Percentiles rank a stretch among this genome's conserved stretches.
Conservation (phyloP, 176 grass and related monocot genomes). For the Aechmea fasciata region DNA sequence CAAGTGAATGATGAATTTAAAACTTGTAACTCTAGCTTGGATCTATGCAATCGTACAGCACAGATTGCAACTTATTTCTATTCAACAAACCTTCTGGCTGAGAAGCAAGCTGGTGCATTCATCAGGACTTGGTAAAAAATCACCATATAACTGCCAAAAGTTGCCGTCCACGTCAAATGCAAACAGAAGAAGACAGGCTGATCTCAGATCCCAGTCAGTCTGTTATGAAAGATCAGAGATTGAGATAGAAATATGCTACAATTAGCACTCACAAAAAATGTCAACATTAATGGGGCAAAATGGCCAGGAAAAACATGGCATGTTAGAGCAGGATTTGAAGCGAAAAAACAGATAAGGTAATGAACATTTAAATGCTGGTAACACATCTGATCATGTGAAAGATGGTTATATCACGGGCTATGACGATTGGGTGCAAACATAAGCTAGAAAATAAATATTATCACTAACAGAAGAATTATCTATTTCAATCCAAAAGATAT, state of each 20-base stretch:
- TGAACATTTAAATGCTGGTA: not conserved
- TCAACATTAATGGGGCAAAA: no score
- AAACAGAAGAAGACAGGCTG: constrained; percentile 84
- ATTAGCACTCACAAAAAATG: not conserved
- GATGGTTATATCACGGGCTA: no score
- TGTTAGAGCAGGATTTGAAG: no score
- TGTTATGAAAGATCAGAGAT: constrained; percentile 16
- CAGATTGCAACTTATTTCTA: constrained; percentile 9
- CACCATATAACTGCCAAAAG: constrained; percentile 92
- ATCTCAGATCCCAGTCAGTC: constrained; percentile 88
- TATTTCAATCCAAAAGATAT: not conserved
- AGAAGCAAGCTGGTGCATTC: constrained; percentile 93
- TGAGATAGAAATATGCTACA: not conserved
- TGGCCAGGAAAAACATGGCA: no score
- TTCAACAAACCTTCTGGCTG: constrained; percentile 55
- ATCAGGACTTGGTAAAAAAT: constrained; percentile 81
- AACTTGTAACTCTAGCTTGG: not conserved
- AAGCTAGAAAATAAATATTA: constrained; percentile 9
- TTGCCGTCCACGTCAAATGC: constrained; percentile 66
- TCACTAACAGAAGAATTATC: not conserved
- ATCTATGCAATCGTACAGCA: not conserved
- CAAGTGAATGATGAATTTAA: not conserved
- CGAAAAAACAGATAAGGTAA: not conserved
- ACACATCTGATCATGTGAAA: no score
- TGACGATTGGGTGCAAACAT: constrained; percentile 5